These are phyloP conservation scores for Pueraria montana DNA, from an alignment of 306 rosid species.

Conservation along the genomic window DNA sequence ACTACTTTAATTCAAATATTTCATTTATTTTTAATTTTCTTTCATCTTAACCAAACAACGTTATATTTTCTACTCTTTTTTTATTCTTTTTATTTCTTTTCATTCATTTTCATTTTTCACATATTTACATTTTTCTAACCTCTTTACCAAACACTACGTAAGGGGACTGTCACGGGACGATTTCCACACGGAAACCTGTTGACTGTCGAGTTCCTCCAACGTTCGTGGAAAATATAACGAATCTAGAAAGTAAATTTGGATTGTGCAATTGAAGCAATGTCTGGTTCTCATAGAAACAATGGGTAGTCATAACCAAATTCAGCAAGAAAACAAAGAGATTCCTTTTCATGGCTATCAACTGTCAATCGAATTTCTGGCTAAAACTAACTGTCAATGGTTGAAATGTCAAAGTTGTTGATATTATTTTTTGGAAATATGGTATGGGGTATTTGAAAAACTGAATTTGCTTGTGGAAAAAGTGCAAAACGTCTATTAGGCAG, in stretches of 20 bases:
- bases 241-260: neutral
- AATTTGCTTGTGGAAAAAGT: neutral
- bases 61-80: too few species aligned
- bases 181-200: constrained; percentile 2
- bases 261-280: neutral
- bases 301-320: neutral
- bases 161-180: neutral
- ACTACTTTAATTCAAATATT: too few species aligned
- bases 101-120: too few species aligned
- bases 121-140: too few species aligned
- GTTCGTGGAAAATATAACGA: too few species aligned
- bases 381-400: neutral
- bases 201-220: neutral
- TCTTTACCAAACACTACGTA: too few species aligned
- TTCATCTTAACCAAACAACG: too few species aligned
- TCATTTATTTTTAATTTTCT: too few species aligned
- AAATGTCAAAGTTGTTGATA: neutral
- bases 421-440: neutral
- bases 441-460: neutral
- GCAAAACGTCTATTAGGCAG: neutral
- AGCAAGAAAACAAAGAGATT: neutral
- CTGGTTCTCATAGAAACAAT: neutral
- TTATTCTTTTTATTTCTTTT: too few species aligned
- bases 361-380: neutral
- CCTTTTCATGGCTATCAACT: neutral